Conservation (phyloP, 2,329 filamentous ascomycete species). For the Penicillium brasilianum region DNA sequence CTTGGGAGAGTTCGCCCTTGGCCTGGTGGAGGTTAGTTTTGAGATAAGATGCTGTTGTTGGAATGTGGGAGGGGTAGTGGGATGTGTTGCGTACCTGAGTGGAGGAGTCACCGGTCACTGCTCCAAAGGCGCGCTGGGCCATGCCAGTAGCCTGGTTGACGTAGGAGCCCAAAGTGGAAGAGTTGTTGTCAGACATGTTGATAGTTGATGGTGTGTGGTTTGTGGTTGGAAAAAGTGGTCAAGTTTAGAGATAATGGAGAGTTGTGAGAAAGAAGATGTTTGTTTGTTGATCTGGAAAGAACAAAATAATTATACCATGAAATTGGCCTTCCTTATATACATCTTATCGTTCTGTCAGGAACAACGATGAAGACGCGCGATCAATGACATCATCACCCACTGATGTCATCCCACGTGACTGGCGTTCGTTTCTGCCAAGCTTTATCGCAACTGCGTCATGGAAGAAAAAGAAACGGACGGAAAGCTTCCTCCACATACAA, state of each 20-base stretch:
- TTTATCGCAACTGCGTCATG: constrained; percentile 20
- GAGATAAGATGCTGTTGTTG: too few relatives aligned
- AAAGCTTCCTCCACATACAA: constrained; percentile 13
- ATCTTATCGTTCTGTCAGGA: background rate
- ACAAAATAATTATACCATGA: background rate
- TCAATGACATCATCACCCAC: constrained; percentile 25
- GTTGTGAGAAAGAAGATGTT: background rate
- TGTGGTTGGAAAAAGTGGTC: constrained; percentile 6
- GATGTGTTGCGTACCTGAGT: constrained; percentile 60
- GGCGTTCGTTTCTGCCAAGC: background rate
- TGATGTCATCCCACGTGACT: constrained; percentile 33
- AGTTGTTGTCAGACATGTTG: constrained; percentile 42
- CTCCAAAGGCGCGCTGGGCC: constrained; percentile 73
- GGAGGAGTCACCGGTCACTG: constrained; percentile 71
- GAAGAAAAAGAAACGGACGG: constrained; percentile 3
- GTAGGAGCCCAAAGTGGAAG: constrained; percentile 81
- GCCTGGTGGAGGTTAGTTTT: constrained; percentile 57
- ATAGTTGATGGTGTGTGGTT: constrained; percentile 11
- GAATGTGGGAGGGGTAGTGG: background rate
- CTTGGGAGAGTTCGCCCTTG: constrained; percentile 69
- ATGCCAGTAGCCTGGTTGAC: constrained; percentile 74
- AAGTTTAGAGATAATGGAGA: constrained; percentile 4
- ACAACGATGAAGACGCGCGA: constrained; percentile 6
- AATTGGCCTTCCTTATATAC: constrained; percentile 9
- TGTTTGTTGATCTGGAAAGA: background rate